phyloP scores from a whole-genome alignment of 805 yeast genomes.

The Saccharomycopsis sp. region DNA sequence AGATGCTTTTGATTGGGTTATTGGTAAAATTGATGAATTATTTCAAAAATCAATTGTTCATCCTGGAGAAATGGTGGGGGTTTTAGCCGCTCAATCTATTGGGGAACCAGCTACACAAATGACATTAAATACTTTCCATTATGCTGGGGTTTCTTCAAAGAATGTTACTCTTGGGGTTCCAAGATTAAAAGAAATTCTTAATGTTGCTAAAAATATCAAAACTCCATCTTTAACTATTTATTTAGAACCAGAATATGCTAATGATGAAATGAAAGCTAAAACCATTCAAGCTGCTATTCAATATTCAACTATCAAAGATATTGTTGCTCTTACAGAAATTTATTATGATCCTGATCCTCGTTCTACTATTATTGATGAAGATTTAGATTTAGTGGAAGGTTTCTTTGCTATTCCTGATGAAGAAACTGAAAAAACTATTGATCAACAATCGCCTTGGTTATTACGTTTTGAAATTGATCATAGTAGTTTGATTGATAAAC shows the following conservation, averaged over 20 bases:
- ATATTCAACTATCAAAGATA: constrained; percentile 89
- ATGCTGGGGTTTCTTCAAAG: constrained; percentile 96
- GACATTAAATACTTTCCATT: constrained; percentile 96
- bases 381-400: constrained; percentile 93
- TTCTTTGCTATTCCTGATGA: constrained; percentile 98
- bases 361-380: constrained; percentile 93
- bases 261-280: constrained; percentile 89
- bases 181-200: constrained; percentile 93
- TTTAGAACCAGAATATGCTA: constrained; percentile 66
- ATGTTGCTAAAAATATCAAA: constrained; percentile 96
- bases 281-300: constrained; percentile 94
- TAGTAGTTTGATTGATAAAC: constrained; percentile 97
- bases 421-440: constrained; percentile 86
- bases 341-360: constrained; percentile 98
- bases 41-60: constrained; percentile 86
- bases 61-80: constrained; percentile 99
- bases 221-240: constrained; percentile 99
- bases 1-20: constrained; percentile 89
- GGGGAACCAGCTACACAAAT: constrained; percentile 98
- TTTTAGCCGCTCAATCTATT: constrained; percentile 92
- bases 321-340: constrained; percentile 95
- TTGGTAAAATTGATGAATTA: constrained; percentile 90
- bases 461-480: constrained; percentile 94
- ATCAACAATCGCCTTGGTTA: constrained; percentile 96
- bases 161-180: constrained; percentile 96